A percentile compares a stretch with the other conserved stretches of the same genome.
phyloP scores from a whole-genome alignment of 805 yeast species.

The Metschnikowia henanensis region DNA sequence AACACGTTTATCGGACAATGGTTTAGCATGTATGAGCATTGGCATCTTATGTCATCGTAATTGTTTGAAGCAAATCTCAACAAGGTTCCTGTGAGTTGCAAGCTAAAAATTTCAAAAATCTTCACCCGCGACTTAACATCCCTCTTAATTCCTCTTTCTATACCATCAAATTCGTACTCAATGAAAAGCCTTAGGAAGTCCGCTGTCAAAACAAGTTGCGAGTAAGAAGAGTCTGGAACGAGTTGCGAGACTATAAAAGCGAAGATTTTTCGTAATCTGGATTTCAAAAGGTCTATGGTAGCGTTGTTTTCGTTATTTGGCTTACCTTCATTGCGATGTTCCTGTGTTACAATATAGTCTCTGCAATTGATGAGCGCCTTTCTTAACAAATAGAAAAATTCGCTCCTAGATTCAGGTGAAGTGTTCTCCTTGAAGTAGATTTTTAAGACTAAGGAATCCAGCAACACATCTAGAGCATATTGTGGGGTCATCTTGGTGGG shows the following conservation, averaged over 20 bases:
- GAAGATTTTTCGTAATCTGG: slow-evolving; percentile 42
- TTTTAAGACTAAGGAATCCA: slow-evolving; percentile 38
- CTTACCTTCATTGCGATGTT: slow-evolving; percentile 13
- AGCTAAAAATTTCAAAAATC: slow-evolving; percentile 10
- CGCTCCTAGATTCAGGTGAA: slow-evolving; percentile 57
- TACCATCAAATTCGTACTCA: slow-evolving; percentile 32
- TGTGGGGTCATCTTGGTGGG: slow-evolving; percentile 56
- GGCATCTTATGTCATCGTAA: slow-evolving; percentile 70
- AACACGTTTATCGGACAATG: slow-evolving; percentile 13
- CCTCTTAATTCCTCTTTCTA: slow-evolving; percentile 1
- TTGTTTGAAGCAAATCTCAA: slow-evolving; percentile 65
- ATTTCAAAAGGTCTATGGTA: neutral
- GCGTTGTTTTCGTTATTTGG: slow-evolving; percentile 9
- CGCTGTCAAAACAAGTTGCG: slow-evolving; percentile 25
- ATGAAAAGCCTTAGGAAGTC: slow-evolving; percentile 50
- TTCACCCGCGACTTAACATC: slow-evolving; percentile 1
- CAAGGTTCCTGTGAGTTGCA: slow-evolving; percentile 40
- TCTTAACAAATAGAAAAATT: slow-evolving; percentile 59
- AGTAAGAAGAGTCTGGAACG: slow-evolving; percentile 51
- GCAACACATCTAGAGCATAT: slow-evolving; percentile 44
- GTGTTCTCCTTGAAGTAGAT: slow-evolving; percentile 10
- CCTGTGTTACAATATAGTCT: slow-evolving; percentile 52
- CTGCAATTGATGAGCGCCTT: slow-evolving; percentile 63
- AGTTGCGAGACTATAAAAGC: slow-evolving; percentile 54
- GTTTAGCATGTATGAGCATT: slow-evolving; percentile 10